Conservation (phyloP, 148 eudicot genomes). For the Cornus florida region DNA sequence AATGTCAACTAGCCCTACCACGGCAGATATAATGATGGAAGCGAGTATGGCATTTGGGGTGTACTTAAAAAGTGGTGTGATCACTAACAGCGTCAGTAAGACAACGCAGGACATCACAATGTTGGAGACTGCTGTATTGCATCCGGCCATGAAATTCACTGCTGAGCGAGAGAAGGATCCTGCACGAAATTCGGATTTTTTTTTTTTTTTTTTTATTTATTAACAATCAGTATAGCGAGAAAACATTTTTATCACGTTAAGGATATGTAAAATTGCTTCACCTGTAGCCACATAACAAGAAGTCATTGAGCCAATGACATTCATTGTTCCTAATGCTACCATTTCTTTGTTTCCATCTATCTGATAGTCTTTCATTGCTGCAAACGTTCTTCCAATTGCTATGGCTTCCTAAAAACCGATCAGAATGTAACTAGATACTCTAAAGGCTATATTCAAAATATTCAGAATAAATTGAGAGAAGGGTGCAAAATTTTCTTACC, state of each 20-base stretch:
- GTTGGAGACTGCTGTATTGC: slow-evolving; percentile 70
- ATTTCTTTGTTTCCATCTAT: slow-evolving; percentile 94
- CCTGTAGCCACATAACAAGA: slow-evolving; percentile 91
- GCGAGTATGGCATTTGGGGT: slow-evolving; percentile 70
- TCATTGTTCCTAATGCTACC: slow-evolving; percentile 89
- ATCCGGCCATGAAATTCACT: slow-evolving; percentile 70
- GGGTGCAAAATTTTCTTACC: slow-evolving; percentile 31
- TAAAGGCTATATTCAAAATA: too few relatives aligned
- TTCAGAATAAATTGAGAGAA: neutral
- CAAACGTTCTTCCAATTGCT: slow-evolving; percentile 91
- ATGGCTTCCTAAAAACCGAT: slow-evolving; percentile 61
- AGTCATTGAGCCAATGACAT: slow-evolving; percentile 80
- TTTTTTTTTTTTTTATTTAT: neutral
- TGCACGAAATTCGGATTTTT: slow-evolving; percentile 16
- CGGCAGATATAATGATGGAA: slow-evolving; percentile 75
- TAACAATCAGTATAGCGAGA: neutral
- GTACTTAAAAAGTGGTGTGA: slow-evolving; percentile 71
- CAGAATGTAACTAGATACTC: neutral
- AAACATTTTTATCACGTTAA: neutral
- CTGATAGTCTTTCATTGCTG: slow-evolving; percentile 76
- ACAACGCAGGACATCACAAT: slow-evolving; percentile 65
- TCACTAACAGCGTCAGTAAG: slow-evolving; percentile 42
- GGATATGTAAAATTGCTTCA: neutral
- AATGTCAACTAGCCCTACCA: slow-evolving; percentile 54
- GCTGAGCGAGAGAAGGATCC: slow-evolving; percentile 77